A percentile compares a stretch with the other conserved stretches of the same genome.
Evolutionary conservation across 169 alveolate genomes (phyloP).

Genomic region (Plasmodium billcollinsi): DNA sequence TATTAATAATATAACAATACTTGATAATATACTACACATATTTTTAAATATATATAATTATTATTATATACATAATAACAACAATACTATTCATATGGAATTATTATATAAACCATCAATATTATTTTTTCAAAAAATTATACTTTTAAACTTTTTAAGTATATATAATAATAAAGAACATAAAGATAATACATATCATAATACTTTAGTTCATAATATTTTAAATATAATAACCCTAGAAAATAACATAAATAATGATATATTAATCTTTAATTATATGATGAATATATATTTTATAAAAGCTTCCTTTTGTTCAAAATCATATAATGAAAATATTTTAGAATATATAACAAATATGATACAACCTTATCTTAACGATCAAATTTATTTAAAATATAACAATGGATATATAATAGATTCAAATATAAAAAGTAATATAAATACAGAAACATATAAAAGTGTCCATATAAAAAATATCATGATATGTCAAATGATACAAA

Average conservation of each 20-base stretch:
- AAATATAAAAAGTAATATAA: constrained; percentile 9
- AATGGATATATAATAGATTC: constrained; percentile 9
- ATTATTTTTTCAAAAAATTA: constrained; percentile 56
- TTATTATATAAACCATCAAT: background rate
- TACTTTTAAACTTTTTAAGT: constrained; percentile 36
- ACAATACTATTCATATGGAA: background rate
- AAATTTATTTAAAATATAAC: constrained; percentile 18
- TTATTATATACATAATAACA: background rate
- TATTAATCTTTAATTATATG: constrained; percentile 30
- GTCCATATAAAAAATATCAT: background rate
- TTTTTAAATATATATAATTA: constrained; percentile 64
- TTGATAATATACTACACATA: constrained; percentile 14
- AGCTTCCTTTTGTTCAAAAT: background rate
- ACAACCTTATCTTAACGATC: background rate
- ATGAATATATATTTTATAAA: constrained; percentile 45
- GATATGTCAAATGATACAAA: constrained; percentile 11
- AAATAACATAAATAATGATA: constrained; percentile 11
- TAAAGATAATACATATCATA: background rate
- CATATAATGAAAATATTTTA: constrained; percentile 7
- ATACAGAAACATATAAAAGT: background rate
- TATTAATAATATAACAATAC: background rate
- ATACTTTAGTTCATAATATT: constrained; percentile 13
- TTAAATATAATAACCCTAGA: constrained; percentile 15
- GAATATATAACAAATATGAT: constrained; percentile 2
- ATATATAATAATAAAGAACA: constrained; percentile 15